Conservation (phyloP, 1,139 yeast genomes). For the Zygotorulaspora mrakii region DNA sequence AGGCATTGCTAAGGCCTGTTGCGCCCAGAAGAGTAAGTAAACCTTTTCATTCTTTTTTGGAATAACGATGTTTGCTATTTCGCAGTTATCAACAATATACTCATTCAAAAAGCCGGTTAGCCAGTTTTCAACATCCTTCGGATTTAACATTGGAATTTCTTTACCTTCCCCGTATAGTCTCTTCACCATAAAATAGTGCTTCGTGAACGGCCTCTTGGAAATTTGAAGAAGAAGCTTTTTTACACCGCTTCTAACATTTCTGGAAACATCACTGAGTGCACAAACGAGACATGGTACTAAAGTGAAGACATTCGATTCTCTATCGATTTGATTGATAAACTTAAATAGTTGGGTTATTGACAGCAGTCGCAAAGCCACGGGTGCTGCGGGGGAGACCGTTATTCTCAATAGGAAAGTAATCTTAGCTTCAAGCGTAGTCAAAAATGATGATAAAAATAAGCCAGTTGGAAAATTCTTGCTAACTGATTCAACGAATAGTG, state of each 20-base stretch:
- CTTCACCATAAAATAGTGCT: conserved; percentile 41
- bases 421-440: conserved; percentile 41
- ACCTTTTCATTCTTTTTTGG: conserved; percentile 45
- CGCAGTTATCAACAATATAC: conserved; percentile 45
- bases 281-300: conserved; percentile 44
- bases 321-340: conserved; percentile 40
- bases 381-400: conserved; percentile 53
- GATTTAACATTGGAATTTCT: conserved; percentile 54
- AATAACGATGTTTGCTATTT: conserved; percentile 40
- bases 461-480: conserved; percentile 37
- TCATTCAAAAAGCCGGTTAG: conserved; percentile 45
- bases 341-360: conserved; percentile 44
- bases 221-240: conserved; percentile 37
- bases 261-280: conserved; percentile 41
- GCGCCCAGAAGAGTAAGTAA: conserved; percentile 46
- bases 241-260: conserved; percentile 40
- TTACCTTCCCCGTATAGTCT: conserved; percentile 48
- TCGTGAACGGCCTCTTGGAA: conserved; percentile 40
- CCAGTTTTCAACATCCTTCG: conserved; percentile 57
- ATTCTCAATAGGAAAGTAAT: conserved; percentile 58
- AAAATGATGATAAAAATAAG: conserved; percentile 37
- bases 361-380: conserved; percentile 50
- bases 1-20: conserved; percentile 46
- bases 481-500: conserved; percentile 44
- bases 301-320: conserved; percentile 40